Evolutionary conservation across 148 eudicot species (phyloP), one percentile per base, ranked within the genome.

Genomic region (Fagopyrum homotropicum): DNA sequence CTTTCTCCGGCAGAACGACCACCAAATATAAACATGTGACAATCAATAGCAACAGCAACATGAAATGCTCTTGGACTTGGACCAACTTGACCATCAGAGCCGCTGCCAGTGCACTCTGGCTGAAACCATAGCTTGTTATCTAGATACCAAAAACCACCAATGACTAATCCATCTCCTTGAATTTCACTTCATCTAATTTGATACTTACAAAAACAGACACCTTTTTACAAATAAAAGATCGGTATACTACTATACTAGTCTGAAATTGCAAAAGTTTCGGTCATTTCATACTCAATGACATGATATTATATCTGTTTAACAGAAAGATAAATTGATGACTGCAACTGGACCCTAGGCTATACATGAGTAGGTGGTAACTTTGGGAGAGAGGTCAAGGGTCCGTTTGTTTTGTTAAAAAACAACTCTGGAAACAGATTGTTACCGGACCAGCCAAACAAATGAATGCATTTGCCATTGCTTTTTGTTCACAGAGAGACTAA

Each of bases 11-110:
- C 91, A 75, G 89, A 85, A 69, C 98, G 91, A 68, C 99, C 99
- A 46, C 98, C 98, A 85, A 96, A 96, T 80, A 96, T 85, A 76
- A 96, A 96, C 97, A 96, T 86, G 81, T 96, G 97, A 89, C 98
- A 92, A 76, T 96, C 98, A 75, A 92, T 92, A 69, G 94, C 80
- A 73, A 92, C 87, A 60, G 99, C 94, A 79, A 88, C 86, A 79
- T 96, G 98, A 73, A 96, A 96, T 76, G 99, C 98, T 81, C 99
- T 88, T 43, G 99, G 91, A 76, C 88, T 82, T n/a, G 99, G 99
- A 71, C 91, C 93, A 72, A 85, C 87, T 81, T 86, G 88, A 54
- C 89, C 97, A 79, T 87, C 95, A 52, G 91, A 84, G 72, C 81
- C 90, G 80, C 90, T 86, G 40, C 99, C 98, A 5, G 88, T 90